A percentile compares a stretch with the other conserved stretches of the same genome.
Conservation (phyloP, 2,329 filamentous ascomycete genomes). For the Fusarium vanettenii region DNA sequence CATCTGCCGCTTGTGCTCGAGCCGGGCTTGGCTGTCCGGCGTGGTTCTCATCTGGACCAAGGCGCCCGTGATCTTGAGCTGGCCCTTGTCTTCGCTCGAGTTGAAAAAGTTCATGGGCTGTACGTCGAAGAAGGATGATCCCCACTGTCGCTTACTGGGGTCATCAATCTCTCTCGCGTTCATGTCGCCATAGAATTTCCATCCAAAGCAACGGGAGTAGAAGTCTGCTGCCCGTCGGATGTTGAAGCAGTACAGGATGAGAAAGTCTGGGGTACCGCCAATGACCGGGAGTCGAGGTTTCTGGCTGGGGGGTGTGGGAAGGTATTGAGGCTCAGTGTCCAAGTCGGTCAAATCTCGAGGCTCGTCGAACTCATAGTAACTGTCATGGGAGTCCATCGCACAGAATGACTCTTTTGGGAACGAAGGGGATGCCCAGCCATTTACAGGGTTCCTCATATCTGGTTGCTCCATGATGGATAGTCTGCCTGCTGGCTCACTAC, state of each 20-base stretch:
- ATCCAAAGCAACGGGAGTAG: slow-evolving; percentile 41
- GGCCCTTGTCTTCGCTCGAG: slow-evolving; percentile 14
- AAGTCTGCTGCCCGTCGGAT: slow-evolving; percentile 35
- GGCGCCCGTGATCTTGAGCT: slow-evolving; percentile 31
- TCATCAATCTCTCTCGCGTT: slow-evolving; percentile 28
- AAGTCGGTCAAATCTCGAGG: background rate
- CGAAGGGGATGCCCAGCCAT: slow-evolving; percentile 17
- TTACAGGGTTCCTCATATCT: background rate
- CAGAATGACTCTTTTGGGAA: slow-evolving; percentile 20
- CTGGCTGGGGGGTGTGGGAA: background rate
- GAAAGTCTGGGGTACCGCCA: slow-evolving; percentile 36
- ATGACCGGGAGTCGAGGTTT: slow-evolving; percentile 12
- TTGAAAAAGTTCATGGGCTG: slow-evolving; percentile 43
- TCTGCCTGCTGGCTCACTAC: background rate
- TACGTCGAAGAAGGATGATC: slow-evolving; percentile 37
- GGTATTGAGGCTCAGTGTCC: background rate
- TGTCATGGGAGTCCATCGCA: background rate
- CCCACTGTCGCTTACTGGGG: slow-evolving; percentile 31
- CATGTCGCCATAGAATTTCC: slow-evolving; percentile 38
- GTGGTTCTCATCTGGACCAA: slow-evolving; percentile 29
- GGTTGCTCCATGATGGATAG: slow-evolving; percentile 10
- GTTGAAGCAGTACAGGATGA: slow-evolving; percentile 39
- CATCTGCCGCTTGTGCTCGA: slow-evolving; percentile 26
- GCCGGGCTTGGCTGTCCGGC: slow-evolving; percentile 18
- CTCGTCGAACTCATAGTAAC: background rate